These are phyloP conservation scores for Astrocystis sublimbata DNA, from an alignment of 495 filamentous ascomycete species.

Conservation along the genomic window DNA sequence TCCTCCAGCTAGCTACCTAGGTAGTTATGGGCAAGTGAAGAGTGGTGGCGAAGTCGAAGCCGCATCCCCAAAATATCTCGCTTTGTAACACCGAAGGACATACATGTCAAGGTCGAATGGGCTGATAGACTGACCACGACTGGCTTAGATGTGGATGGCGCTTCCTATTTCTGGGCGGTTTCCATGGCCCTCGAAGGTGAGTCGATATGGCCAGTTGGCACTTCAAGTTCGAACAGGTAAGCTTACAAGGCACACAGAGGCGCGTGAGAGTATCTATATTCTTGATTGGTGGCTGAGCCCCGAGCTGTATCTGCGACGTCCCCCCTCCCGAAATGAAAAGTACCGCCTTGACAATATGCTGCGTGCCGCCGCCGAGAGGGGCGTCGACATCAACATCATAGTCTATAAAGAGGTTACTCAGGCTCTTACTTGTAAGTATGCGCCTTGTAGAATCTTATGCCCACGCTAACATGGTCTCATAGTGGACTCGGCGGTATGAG, in stretches of 20 bases:
- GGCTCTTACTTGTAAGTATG: constrained; percentile 76
- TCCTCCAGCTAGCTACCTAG: background rate
- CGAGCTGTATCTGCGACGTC: constrained; percentile 86
- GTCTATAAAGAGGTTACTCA: constrained; percentile 95
- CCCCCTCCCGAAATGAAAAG: constrained; percentile 75
- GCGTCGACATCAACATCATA: constrained; percentile 84
- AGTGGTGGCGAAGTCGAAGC: background rate
- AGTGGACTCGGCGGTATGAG: constrained; percentile 65
- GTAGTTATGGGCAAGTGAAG: background rate
- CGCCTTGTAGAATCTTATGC: constrained; percentile 1
- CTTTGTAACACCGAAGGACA: background rate
- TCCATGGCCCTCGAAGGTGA: constrained; percentile 73
- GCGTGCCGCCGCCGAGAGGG: constrained; percentile 79
- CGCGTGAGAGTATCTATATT: constrained; percentile 85
- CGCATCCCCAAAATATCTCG: background rate
- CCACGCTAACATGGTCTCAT: constrained; percentile 12
- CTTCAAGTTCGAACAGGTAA: background rate
- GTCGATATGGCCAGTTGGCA: background rate
- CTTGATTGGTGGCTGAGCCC: constrained; percentile 93
- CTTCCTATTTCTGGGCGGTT: constrained; percentile 89
- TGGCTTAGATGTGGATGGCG: constrained; percentile 71
- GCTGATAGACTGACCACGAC: background rate
- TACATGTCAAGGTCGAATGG: background rate
- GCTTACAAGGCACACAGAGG: constrained; percentile 48
- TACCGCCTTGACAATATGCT: constrained; percentile 93